Evolutionary conservation across 352 stramenopile species (phyloP).

Genomic region (Globisporangium echinulatum): DNA sequence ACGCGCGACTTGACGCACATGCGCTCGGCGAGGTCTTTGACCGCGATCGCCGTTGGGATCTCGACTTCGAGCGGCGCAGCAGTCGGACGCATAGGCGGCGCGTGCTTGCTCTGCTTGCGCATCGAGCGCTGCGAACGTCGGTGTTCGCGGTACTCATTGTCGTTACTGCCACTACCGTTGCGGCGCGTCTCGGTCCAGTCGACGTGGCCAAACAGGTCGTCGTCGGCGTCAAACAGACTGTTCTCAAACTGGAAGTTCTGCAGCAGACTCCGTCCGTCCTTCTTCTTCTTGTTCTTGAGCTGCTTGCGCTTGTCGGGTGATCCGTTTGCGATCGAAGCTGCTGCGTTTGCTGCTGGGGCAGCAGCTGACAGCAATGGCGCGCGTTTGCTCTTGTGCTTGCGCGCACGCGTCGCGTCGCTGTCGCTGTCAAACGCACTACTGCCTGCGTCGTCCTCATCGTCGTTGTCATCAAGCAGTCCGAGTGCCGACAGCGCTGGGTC

Average conservation of each 20-base stretch:
- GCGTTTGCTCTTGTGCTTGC: slow-evolving; percentile 34
- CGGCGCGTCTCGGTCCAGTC: slow-evolving; percentile 50
- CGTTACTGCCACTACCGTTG: slow-evolving; percentile 1
- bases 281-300: slow-evolving; percentile 74
- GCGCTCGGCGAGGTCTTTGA: slow-evolving; percentile 74
- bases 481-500: slow-evolving; percentile 41
- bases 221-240: slow-evolving; percentile 67
- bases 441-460: slow-evolving; percentile 11
- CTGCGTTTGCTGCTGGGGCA: too few relatives aligned
- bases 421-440: slow-evolving; percentile 7
- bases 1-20: slow-evolving; percentile 75
- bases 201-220: slow-evolving; percentile 69
- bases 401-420: slow-evolving; percentile 16
- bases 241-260: slow-evolving; percentile 86
- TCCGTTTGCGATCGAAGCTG: slow-evolving; percentile 18
- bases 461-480: slow-evolving; percentile 26
- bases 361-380: slow-evolving; percentile 10
- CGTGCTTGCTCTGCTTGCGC: slow-evolving; percentile 44
- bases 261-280: slow-evolving; percentile 56
- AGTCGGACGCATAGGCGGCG: slow-evolving; percentile 23
- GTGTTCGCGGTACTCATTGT: slow-evolving; percentile 53
- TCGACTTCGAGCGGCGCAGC: slow-evolving; percentile 61
- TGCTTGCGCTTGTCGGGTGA: slow-evolving; percentile 37
- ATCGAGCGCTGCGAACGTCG: slow-evolving; percentile 51
- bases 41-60: slow-evolving; percentile 61